Percentiles rank a stretch among this genome's conserved stretches.
Conservation (phyloP, 352 stramenopile species). For the Lagenidium giganteum region DNA sequence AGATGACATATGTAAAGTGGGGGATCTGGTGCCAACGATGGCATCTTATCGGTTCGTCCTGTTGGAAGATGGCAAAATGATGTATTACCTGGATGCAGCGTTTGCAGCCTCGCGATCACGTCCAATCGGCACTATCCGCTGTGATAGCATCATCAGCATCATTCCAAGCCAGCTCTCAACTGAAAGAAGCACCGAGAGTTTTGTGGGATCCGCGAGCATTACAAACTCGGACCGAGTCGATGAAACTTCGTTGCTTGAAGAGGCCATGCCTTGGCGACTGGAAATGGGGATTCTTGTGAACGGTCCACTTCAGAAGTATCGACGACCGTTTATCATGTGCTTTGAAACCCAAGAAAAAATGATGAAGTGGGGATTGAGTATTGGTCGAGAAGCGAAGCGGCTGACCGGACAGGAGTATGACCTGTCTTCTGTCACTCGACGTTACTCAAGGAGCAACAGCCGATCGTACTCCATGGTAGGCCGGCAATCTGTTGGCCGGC, state of each 20-base stretch:
- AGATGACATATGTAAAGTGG: constrained; percentile 69
- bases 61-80: constrained; percentile 74
- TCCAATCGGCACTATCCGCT: constrained; percentile 76
- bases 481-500: too few species aligned
- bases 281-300: constrained; percentile 68
- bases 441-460: constrained; percentile 60
- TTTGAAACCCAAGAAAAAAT: constrained; percentile 74
- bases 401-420: constrained; percentile 82
- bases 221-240: background rate
- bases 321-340: constrained; percentile 72
- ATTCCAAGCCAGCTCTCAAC: constrained; percentile 57
- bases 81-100: constrained; percentile 65
- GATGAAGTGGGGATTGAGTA: constrained; percentile 83
- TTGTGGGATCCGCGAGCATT: background rate
- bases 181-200: constrained; percentile 7
- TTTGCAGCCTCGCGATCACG: constrained; percentile 50
- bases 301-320: constrained; percentile 53
- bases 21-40: constrained; percentile 68
- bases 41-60: constrained; percentile 67
- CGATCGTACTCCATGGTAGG: constrained; percentile 43
- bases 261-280: constrained; percentile 71
- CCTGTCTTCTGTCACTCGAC: constrained; percentile 60
- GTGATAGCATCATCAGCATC: constrained; percentile 79
- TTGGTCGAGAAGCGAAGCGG: constrained; percentile 73
- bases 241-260: constrained; percentile 26